phyloP scores from a whole-genome alignment of 169 alveolate genomes.

The Theileria equi region DNA sequence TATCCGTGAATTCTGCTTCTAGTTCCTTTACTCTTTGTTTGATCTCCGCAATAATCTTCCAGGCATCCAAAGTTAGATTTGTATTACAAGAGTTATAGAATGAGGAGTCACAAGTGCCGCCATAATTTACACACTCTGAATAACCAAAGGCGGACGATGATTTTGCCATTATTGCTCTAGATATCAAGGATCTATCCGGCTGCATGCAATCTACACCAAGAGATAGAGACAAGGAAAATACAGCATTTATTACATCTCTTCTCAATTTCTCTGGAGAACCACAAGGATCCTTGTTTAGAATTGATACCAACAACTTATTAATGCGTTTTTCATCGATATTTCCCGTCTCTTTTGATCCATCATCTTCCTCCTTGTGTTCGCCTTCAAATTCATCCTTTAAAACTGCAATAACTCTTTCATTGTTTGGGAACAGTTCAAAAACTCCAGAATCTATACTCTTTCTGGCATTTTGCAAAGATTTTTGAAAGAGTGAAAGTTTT shows the following conservation, averaged over 20 bases:
- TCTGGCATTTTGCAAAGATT: slow-evolving; percentile 33
- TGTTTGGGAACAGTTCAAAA: slow-evolving; percentile 21
- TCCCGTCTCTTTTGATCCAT: slow-evolving; percentile 8
- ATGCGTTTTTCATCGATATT: slow-evolving; percentile 15
- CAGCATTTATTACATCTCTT: too few species aligned
- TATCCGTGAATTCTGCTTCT: slow-evolving; percentile 6
- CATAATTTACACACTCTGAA: too few species aligned
- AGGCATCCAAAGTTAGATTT: neutral
- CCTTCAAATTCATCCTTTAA: slow-evolving; percentile 21
- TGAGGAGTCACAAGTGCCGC: too few species aligned
- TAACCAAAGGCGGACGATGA: too few species aligned
- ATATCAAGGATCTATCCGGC: too few species aligned
- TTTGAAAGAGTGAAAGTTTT: slow-evolving; percentile 26
- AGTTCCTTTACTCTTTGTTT: neutral
- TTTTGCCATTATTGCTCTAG: too few species aligned
- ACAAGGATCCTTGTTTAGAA: too few species aligned
- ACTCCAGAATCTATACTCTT: slow-evolving; percentile 20
- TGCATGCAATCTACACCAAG: too few species aligned
- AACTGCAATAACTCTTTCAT: slow-evolving; percentile 20
- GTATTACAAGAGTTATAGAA: too few species aligned
- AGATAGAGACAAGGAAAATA: too few species aligned
- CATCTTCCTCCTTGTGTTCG: slow-evolving; percentile 12
- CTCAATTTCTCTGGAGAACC: too few species aligned
- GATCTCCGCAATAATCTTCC: slow-evolving; percentile 9
- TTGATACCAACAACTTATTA: too few species aligned